Evolutionary conservation across 768 basidiomycete species (phyloP), one percentile per base, ranked within the genome.

Genomic region (Russula vinacea): DNA sequence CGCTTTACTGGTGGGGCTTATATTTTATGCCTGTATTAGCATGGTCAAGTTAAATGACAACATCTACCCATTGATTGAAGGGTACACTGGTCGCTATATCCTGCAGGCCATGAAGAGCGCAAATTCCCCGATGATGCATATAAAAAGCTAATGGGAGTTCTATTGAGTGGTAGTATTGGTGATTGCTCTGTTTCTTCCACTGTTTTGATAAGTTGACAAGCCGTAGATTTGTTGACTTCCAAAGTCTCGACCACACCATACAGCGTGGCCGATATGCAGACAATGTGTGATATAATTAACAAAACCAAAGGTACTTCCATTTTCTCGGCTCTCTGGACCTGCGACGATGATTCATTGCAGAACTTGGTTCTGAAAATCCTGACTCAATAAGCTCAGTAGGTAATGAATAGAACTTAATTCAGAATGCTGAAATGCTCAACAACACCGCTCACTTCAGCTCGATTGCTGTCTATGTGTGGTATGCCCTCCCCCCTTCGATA

Each of bases 51-150:
- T n/a, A n/a, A n/a, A n/a, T 33, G 35, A 22, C 29, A 6, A 26
- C 3, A 5, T n/a, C 1, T 10, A 8, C 10, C 8, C 32, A 5
- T 16, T 32, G 10, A 39, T 22, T 6, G 16, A 55, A 64, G 63
- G 63, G 37, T 26, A 24, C 63, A 64, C 10, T 64, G 63, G 63
- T 64, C 63, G 33, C 39, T 64, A 22, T 65, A 65, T 56, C 64
- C 64, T 19, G 9, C n/a, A 9, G 64, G 64, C 13, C 40, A 35
- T 14, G 9, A 4, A 26, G 11, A 5, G 17, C 58, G 64, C 19
- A 1, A 14, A 1, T 65, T 65, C 40, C 64, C 64, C 0, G 4
- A 26, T 2, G 11, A 37, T 16, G 64, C 64, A 29, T 44, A 6
- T 7, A 16, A 51, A 7, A 54, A 60, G 17, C 32, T 65, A 14